A percentile compares a stretch with the other conserved stretches of the same genome.
These are phyloP conservation scores for Vigna reflexopilosa DNA, from an alignment of 306 rosid genomes.

Conservation along the genomic window DNA sequence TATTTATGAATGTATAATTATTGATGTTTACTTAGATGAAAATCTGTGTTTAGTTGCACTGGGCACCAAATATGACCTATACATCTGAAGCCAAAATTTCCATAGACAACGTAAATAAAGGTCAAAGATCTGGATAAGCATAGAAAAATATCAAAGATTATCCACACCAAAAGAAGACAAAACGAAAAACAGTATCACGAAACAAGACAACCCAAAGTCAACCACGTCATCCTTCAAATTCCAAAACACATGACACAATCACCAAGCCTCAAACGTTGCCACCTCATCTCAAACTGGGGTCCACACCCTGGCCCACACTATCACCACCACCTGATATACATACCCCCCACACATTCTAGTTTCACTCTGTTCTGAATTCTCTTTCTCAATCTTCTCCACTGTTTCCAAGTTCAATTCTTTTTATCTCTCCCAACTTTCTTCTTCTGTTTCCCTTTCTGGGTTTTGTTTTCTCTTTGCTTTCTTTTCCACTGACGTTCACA, in stretches of 20 bases:
- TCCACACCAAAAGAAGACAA: constrained; percentile 34
- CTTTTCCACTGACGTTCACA: constrained; percentile 34
- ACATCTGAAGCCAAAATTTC: not conserved
- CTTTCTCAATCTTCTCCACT: not conserved
- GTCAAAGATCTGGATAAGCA: constrained; percentile 15
- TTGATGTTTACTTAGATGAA: no score
- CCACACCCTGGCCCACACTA: not conserved
- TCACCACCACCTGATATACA: not conserved
- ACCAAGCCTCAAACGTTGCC: constrained; percentile 26
- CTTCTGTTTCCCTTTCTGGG: constrained; percentile 1
- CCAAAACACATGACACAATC: constrained; percentile 21
- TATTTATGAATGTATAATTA: no score
- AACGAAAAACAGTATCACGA: not conserved
- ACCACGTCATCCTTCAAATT: constrained; percentile 35
- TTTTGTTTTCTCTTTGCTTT: not conserved
- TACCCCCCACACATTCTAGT: not conserved
- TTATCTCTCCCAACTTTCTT: not conserved
- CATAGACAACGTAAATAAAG: not conserved
- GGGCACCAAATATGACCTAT: constrained; percentile 1
- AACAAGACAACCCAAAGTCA: constrained; percentile 25
- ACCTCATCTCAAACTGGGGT: constrained; percentile 6
- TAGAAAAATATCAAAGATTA: constrained; percentile 13
- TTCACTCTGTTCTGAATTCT: not conserved
- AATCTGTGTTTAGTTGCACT: not conserved
- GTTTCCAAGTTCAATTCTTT: not conserved